Conservation (phyloP, 1,284 basidiomycete genomes). For the Apiotrichum siamense region DNA sequence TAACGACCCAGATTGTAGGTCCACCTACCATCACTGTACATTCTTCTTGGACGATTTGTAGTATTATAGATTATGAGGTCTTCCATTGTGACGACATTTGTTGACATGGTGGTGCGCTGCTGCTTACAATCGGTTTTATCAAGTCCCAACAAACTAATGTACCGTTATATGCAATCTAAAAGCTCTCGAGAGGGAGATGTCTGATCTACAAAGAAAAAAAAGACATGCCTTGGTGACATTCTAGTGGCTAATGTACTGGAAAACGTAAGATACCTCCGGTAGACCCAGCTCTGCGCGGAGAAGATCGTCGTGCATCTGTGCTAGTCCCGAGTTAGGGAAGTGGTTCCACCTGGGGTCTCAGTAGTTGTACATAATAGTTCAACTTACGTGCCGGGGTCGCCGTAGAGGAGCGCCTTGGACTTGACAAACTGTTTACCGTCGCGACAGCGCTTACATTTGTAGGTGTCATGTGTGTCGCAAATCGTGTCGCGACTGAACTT, state of each 20-base stretch:
- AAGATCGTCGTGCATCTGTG: slow-evolving; percentile 91
- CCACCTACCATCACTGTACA: no score
- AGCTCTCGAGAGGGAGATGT: no score
- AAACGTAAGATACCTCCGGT: slow-evolving; percentile 82
- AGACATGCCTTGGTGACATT: no score
- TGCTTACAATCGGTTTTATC: no score
- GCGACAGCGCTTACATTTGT: slow-evolving; percentile 94
- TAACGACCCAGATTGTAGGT: no score
- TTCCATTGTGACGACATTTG: no score
- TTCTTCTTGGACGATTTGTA: no score
- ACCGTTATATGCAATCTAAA: not conserved
- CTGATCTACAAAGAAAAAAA: not conserved
- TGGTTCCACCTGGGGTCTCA: slow-evolving; percentile 92
- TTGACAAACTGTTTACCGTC: slow-evolving; percentile 79
- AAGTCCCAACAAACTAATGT: no score
- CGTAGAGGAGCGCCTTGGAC: slow-evolving; percentile 81
- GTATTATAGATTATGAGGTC: no score
- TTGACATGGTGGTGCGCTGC: no score
- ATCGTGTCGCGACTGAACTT: slow-evolving; percentile 79
- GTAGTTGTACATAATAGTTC: not conserved
- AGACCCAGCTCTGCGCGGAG: slow-evolving; percentile 80
- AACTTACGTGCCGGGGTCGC: slow-evolving; percentile 92
- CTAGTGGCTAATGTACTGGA: slow-evolving; percentile 66
- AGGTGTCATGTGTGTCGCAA: slow-evolving; percentile 94
- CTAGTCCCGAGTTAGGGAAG: slow-evolving; percentile 79